Evolutionary conservation across 306 rosid genomes (phyloP), one percentile per base, ranked within the genome.

Genomic region (Gastrolobium villosum): DNA sequence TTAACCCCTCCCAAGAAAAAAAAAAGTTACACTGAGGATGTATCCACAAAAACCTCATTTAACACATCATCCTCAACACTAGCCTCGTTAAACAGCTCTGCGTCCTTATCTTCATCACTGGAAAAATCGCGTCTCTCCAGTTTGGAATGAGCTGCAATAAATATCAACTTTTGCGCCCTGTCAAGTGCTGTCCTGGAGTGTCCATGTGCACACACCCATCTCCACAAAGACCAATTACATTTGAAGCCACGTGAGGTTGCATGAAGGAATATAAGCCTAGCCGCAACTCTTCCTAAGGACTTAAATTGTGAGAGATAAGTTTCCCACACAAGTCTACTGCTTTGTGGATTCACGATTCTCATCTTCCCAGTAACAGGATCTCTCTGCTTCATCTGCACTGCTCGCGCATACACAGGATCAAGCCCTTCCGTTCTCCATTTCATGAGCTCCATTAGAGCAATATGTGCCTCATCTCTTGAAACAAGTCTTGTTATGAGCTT

Each of bases 381-480:
- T 62, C 87, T 85, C 72, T 87, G 87, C 76, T 75, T 89, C 89
- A 89, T 87, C 81, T 89, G 94, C 2, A 89, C 94, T 1, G 94
- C 94, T 32, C 81, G 80, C 0, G 94, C 94, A 37, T 89, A 89
- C 1, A 87, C 87, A 0, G 91, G 90, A 13, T 89, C 91, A 14
- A 89, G 94, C 80, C 94, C 94, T 87, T 87, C 90, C 9, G 94
- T 87, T 54, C 94, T 85, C 94, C 94, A 89, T 59, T 89, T 87
- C 94, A 89, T 87, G 28, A 89, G 86, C 71, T 89, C 94, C 94
- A 89, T 89, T 9, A 89, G 80, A 13, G 81, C 94, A 74, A 87
- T 84, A 40, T 87, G 94, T 0, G 91, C 94, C 63, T 89, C 91
- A 4, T 87, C 94, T 34, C 82, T 70, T 0, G 87, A 82, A 45